Evolutionary conservation across 2,329 filamentous ascomycete genomes (phyloP).

Genomic region (Coniochaeta sp.): DNA sequence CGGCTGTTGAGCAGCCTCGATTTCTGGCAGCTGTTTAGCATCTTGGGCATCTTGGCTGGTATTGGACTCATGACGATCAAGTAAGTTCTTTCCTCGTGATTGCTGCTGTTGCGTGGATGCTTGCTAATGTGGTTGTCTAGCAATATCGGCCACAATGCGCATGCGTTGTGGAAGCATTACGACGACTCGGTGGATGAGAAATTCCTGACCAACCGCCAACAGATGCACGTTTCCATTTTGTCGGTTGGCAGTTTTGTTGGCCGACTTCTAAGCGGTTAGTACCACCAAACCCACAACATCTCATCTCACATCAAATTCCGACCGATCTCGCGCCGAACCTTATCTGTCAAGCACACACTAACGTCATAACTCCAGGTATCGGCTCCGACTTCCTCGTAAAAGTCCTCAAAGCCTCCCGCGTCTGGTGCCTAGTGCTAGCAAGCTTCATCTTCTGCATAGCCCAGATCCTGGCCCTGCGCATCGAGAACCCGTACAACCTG

Average conservation of each 20-base stretch:
- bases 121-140: slow-evolving; percentile 33
- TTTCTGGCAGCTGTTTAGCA: slow-evolving; percentile 85
- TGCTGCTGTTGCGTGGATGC: background rate
- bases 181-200: slow-evolving; percentile 65
- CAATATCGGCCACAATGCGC: slow-evolving; percentile 88
- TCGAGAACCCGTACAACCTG: slow-evolving; percentile 71
- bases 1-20: slow-evolving; percentile 63
- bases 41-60: slow-evolving; percentile 86
- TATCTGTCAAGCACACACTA: background rate
- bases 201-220: slow-evolving; percentile 74
- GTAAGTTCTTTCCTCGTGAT: slow-evolving; percentile 48
- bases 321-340: slow-evolving; percentile 18
- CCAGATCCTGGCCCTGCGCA: slow-evolving; percentile 67
- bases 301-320: no score
- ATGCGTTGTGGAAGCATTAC: slow-evolving; percentile 82
- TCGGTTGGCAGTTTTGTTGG: slow-evolving; percentile 82
- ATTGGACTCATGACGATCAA: slow-evolving; percentile 99
- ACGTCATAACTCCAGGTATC: slow-evolving; percentile 44
- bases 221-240: slow-evolving; percentile 91
- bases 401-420: slow-evolving; percentile 68
- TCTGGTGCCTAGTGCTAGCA: slow-evolving; percentile 84
- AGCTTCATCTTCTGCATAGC: slow-evolving; percentile 71
- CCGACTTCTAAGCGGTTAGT: slow-evolving; percentile 66
- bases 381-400: slow-evolving; percentile 89
- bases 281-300: no score